Conservation (phyloP, 1,139 yeast species). For the Zygosaccharomyces pseudobailii region DNA sequence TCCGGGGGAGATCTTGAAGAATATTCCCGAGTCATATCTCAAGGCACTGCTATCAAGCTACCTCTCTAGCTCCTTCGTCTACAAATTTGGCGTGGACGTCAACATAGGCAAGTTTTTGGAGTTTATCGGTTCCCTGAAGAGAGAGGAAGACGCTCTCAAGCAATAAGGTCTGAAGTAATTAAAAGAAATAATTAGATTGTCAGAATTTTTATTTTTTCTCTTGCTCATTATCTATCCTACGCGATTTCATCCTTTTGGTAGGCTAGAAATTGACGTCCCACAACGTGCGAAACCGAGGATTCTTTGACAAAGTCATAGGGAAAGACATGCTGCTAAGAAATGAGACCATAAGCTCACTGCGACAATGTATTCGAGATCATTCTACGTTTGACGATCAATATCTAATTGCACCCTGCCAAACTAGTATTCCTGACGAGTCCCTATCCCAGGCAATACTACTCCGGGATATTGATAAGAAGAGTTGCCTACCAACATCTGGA, state of each 20-base stretch:
- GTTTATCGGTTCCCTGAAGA: slow-evolving; percentile 33
- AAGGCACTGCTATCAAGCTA: slow-evolving; percentile 88
- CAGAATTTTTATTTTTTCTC: neutral
- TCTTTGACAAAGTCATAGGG: neutral
- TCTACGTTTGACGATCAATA: neutral
- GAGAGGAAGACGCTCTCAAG: slow-evolving; percentile 22
- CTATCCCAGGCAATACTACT: slow-evolving; percentile 4
- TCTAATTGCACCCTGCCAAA: neutral
- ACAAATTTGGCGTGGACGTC: slow-evolving; percentile 70
- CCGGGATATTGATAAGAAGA: neutral
- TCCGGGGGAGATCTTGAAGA: slow-evolving; percentile 60
- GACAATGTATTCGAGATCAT: neutral
- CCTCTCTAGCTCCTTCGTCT: slow-evolving; percentile 84
- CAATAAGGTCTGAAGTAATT: neutral
- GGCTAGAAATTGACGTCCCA: no score
- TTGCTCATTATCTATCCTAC: neutral
- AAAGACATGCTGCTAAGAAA: slow-evolving; percentile 5
- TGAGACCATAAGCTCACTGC: slow-evolving; percentile 8
- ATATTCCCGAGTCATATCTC: slow-evolving; percentile 85
- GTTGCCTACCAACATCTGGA: neutral
- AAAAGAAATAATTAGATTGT: neutral
- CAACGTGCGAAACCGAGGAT: neutral
- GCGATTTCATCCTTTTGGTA: no score
- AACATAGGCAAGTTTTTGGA: slow-evolving; percentile 36
- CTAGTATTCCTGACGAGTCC: neutral